Base-by-base conservation (phyloP, 139 green algal genomes). In the Spirogloea muscicola region DNA sequence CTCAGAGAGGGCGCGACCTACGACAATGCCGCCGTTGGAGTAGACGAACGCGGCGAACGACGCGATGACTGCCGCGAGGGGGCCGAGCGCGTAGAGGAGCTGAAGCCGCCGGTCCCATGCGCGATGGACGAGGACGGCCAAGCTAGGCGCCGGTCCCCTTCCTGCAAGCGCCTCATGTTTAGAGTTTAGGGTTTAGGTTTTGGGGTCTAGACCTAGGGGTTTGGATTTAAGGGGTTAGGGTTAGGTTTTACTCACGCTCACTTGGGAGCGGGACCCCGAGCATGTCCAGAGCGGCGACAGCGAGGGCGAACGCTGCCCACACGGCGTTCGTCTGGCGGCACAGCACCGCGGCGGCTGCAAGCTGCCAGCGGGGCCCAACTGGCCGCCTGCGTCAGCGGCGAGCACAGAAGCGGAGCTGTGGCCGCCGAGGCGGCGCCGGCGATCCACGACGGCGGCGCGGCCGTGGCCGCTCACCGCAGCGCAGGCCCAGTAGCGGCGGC, bases 241-340 rank as follows among this genome's bases (percentile, higher is more conserved):
- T n/a, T n/a, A n/a, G n/a, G n/a, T n/a, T n/a, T n/a, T n/a, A n/a
- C n/a, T n/a, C n/a, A n/a, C n/a, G n/a, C n/a, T n/a, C n/a, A n/a
- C n/a, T n/a, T n/a, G n/a, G n/a, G n/a, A n/a, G n/a, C n/a, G n/a
- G n/a, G n/a, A n/a, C n/a, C n/a, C n/a, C 13, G 10, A 10, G 57
- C 37, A 52, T 58, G 13, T 36, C 5, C 6, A 68, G 51, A 18
- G 27, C 13, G 74, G 58, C 41, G 52, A 29, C 21, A 6, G 60
- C 49, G 0, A 77, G 31, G 1, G 88, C 79, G 66, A 96, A 96
- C 0, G 81, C 80, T 1, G 87, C 83, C 93, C 93, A 98, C 21
- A 97, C 89, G 1, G 86, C 91, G 74, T 96, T 96, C 10, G 91
- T 98, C 79, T 98, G 93, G 36, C 93, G 80, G 68, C 92, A 87